These are phyloP conservation scores for Candida stauntonica DNA, from an alignment of 805 yeast species.

Conservation along the genomic window DNA sequence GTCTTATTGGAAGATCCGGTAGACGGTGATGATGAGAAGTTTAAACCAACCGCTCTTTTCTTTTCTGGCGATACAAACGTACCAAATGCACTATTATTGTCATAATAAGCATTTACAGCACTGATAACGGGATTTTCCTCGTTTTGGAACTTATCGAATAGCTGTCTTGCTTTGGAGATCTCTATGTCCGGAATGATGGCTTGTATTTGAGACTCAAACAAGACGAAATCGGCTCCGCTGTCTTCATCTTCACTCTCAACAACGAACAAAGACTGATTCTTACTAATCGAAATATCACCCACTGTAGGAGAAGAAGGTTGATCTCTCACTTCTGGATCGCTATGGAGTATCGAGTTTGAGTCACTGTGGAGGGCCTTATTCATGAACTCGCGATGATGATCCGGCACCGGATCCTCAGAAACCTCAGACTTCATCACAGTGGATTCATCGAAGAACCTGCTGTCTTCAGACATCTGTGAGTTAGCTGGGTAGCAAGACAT, in stretches of 20 bases:
- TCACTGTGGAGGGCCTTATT: not conserved
- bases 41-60: not conserved
- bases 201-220: slow-evolving; percentile 31
- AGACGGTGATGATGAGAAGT: no score
- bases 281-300: not conserved
- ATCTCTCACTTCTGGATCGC: slow-evolving; percentile 4
- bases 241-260: slow-evolving; percentile 14
- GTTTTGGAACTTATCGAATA: slow-evolving; percentile 29
- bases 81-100: slow-evolving; percentile 5
- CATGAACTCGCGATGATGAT: slow-evolving; percentile 6
- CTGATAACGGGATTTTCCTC: slow-evolving; percentile 28
- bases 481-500: not conserved
- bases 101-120: slow-evolving; percentile 34
- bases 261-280: slow-evolving; percentile 12
- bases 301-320: slow-evolving; percentile 2
- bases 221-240: slow-evolving; percentile 19
- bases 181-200: slow-evolving; percentile 34
- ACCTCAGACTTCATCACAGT: not conserved
- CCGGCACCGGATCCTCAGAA: not conserved
- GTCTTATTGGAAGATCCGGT: no score
- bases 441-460: slow-evolving; percentile 16
- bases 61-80: slow-evolving; percentile 1
- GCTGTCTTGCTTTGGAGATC: slow-evolving; percentile 14
- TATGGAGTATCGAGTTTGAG: not conserved
- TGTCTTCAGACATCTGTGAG: slow-evolving; percentile 6